Evolutionary conservation across 164 flowering plant genomes (phyloP).

Genomic region (Stephania cephalantha): DNA sequence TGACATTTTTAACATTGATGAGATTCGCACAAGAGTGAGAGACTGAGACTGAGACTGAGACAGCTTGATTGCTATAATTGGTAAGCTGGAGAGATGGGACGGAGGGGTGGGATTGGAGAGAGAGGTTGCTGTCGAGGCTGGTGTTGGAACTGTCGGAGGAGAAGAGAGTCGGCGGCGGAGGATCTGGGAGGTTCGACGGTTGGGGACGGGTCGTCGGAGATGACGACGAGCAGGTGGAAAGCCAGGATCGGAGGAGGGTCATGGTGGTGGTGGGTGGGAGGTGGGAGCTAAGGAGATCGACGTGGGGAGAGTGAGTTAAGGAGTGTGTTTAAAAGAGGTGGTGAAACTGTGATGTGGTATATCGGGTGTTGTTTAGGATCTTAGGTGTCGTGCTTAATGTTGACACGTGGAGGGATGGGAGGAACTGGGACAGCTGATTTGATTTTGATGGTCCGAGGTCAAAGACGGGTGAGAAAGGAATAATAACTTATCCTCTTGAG

Average conservation of each 20-base stretch:
- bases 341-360: not conserved
- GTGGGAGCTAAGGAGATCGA: not conserved
- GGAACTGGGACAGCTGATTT: not conserved
- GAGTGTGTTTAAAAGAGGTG: not conserved
- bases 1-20: not conserved
- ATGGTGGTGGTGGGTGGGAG: not conserved
- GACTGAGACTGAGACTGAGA: constrained; percentile 35
- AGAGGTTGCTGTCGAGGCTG: constrained; percentile 45
- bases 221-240: constrained; percentile 24
- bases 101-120: constrained; percentile 56
- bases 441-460: too few relatives aligned
- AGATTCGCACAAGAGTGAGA: constrained; percentile 20
- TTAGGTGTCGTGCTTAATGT: too few relatives aligned
- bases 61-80: constrained; percentile 14
- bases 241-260: constrained; percentile 26
- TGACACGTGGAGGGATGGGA: not conserved
- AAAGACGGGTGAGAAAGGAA: too few relatives aligned
- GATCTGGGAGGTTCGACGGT: not conserved
- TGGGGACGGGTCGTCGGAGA: not conserved
- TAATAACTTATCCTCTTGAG: too few relatives aligned
- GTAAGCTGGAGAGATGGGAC: constrained; percentile 46
- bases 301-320: not conserved
- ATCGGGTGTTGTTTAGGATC: not conserved
- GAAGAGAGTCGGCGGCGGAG: constrained; percentile 5
- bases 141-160: constrained; percentile 18